These are phyloP conservation scores for Paraphaeosphaeria sporulosa DNA, from an alignment of 2,329 filamentous ascomycete species.

Conservation along the genomic window DNA sequence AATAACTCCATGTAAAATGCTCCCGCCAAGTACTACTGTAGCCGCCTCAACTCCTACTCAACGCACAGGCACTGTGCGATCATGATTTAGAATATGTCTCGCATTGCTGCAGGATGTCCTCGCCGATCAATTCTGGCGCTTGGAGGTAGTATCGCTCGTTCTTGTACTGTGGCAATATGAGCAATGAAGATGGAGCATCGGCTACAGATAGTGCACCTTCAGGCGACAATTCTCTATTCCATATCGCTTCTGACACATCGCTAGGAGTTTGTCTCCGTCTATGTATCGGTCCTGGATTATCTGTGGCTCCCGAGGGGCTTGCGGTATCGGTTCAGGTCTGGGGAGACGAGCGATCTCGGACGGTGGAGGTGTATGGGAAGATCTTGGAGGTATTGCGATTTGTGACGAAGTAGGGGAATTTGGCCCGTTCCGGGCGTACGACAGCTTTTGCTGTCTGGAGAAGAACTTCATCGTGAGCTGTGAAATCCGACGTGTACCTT, in stretches of 20 bases:
- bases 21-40: too few species aligned
- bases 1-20: too few species aligned
- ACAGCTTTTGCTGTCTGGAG: neutral
- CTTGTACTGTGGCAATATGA: constrained; percentile 7
- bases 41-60: too few species aligned
- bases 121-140: neutral
- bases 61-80: neutral
- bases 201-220: constrained; percentile 6
- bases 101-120: neutral
- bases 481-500: neutral
- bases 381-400: neutral
- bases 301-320: constrained; percentile 13
- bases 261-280: constrained; percentile 25
- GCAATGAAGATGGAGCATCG: neutral
- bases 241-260: constrained; percentile 21
- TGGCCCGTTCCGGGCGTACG: neutral
- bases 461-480: neutral
- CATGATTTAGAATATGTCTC: neutral
- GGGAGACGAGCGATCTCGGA: neutral
- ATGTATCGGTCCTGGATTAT: constrained; percentile 32
- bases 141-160: constrained; percentile 9
- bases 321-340: neutral
- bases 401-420: neutral
- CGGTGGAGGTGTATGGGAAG: neutral
- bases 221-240: constrained; percentile 20